Evolutionary conservation across 768 basidiomycete species (phyloP), one percentile per base, ranked within the genome.

Genomic region (Podaxis pistillaris): DNA sequence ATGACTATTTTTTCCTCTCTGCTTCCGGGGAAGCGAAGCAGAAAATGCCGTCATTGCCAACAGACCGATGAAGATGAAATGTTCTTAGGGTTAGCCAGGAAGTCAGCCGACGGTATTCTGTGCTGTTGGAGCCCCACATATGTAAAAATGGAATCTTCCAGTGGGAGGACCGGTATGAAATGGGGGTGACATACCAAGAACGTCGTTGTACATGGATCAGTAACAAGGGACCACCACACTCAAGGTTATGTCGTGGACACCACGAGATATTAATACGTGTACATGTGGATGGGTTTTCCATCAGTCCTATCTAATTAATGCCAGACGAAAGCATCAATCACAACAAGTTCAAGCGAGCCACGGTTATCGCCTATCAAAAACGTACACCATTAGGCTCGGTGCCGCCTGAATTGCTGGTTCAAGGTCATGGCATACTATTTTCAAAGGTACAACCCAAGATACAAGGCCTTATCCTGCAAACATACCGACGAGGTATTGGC

Each of bases 401-500:
- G 17, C 36, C 26, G 33, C 28, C 41, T 49, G 36, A 49, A 8
- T 12, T 17, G 36, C 17, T 22, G 47, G 22, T 17, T 19, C 46
- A 49, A 6, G 2, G 37, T 37, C 6, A 38, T n/a, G 28, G 19
- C 19, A 19, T 28, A 37, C 22, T 46, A 24, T 22, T 19, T 9
- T 38, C 33, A 40, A 50, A n/a, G 17, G 4, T 33, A 13, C 30
- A 26, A 46, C 22, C 2, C 13, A 17, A 56, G 24, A 12, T 22
- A 38, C 11, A 38, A 28, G 24, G 36, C 17, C 52, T 66, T 66
- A 90, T 67, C 87, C 91, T 65, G 91, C 89, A 78, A 93, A 96
- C 88, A 96, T 94, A 66, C 93, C 94, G 63, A 97, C 95, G 49
- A 97, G 83, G 73, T 96, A 96, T 73, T 95, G 94, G 75, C 93